A percentile compares a stretch with the other conserved stretches of the same genome.
phyloP scores from a whole-genome alignment of 768 basidiomycete species.

The Mycena pura region DNA sequence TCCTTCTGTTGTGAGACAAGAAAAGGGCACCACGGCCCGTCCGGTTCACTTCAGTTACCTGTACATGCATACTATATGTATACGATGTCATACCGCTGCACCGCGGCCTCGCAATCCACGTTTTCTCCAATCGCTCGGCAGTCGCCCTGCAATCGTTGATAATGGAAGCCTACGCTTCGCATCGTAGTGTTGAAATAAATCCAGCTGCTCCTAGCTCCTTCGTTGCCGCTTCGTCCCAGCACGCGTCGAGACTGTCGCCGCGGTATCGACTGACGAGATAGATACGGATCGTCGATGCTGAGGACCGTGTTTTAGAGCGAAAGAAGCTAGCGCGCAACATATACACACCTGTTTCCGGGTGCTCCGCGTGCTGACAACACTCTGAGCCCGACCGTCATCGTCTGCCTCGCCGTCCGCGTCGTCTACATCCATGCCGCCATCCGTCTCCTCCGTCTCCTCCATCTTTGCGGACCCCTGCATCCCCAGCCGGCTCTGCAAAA shows the following conservation, averaged over 20 bases:
- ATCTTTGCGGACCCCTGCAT: conserved; percentile 46
- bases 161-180: no score
- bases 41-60: not conserved
- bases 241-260: conserved; percentile 55
- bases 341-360: conserved; percentile 63
- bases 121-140: no score
- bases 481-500: conserved; percentile 67
- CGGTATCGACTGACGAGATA: conserved; percentile 77
- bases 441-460: conserved; percentile 43
- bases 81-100: not conserved
- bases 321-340: not conserved
- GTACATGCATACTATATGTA: not conserved
- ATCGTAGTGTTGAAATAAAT: no score
- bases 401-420: conserved; percentile 42
- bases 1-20: not conserved
- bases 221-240: conserved; percentile 66
- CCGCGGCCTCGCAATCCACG: no score
- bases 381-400: conserved; percentile 67
- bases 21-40: no score
- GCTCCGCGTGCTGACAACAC: conserved; percentile 66
- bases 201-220: conserved; percentile 43
- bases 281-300: conserved; percentile 73
- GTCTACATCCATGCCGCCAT: conserved; percentile 39
- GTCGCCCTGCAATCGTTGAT: no score
- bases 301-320: conserved; percentile 9